Percentiles rank a stretch among this genome's conserved stretches.
phyloP scores from a whole-genome alignment of 1,139 yeast genomes.

The Saccharomyces hybrid region DNA sequence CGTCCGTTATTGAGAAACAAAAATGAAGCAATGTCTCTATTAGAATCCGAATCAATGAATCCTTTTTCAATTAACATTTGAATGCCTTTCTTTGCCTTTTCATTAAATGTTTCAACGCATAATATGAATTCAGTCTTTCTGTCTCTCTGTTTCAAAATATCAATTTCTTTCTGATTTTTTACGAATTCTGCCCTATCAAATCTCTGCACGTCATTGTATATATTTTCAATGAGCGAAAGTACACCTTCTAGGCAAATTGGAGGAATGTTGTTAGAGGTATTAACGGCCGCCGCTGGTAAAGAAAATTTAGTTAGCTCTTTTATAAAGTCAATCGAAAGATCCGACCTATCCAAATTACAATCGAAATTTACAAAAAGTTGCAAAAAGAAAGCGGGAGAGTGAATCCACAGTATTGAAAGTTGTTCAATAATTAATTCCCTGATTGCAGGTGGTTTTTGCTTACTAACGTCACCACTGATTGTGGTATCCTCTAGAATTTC shows the following conservation, averaged over 20 bases:
- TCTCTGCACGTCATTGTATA: slow-evolving; percentile 48
- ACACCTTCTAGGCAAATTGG: slow-evolving; percentile 88
- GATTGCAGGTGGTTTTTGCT: slow-evolving; percentile 33
- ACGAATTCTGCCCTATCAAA: slow-evolving; percentile 16
- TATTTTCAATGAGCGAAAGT: slow-evolving; percentile 55
- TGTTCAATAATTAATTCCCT: slow-evolving; percentile 81
- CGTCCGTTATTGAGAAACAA: slow-evolving; percentile 70
- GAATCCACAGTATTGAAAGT: slow-evolving; percentile 70
- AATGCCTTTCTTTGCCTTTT: slow-evolving; percentile 68
- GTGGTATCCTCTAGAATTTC: slow-evolving; percentile 41
- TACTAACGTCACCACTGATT: not conserved
- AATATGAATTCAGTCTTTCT: slow-evolving; percentile 64
- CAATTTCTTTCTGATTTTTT: slow-evolving; percentile 7
- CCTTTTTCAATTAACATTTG: slow-evolving; percentile 50
- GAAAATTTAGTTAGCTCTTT: slow-evolving; percentile 68
- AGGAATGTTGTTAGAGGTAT: slow-evolving; percentile 79
- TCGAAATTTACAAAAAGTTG: slow-evolving; percentile 74
- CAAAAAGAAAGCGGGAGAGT: slow-evolving; percentile 70
- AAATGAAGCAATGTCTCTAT: slow-evolving; percentile 61
- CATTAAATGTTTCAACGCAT: slow-evolving; percentile 66
- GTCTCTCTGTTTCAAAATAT: slow-evolving; percentile 37
- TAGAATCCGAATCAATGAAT: slow-evolving; percentile 50
- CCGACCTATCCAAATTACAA: slow-evolving; percentile 81
- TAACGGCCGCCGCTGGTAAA: slow-evolving; percentile 64
- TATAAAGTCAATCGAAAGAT: slow-evolving; percentile 58